phyloP scores from a whole-genome alignment of 306 rosid genomes.

The Citrullus colocynthis region DNA sequence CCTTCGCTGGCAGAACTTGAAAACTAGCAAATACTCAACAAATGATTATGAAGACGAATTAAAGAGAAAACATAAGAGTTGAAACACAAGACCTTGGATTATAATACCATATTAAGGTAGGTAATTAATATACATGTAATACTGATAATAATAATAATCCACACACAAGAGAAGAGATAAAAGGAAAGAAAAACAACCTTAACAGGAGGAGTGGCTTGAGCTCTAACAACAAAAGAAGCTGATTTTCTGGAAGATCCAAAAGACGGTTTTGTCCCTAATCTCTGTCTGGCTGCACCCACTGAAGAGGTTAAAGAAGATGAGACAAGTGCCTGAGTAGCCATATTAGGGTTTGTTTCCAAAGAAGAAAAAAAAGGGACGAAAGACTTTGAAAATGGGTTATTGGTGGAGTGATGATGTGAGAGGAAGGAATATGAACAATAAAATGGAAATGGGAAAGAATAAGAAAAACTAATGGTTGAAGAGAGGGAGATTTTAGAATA shows the following conservation, averaged over 20 bases:
- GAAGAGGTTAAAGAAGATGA: conserved; percentile 78
- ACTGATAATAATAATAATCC: too few species aligned
- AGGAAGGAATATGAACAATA: background rate
- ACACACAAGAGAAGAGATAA: background rate
- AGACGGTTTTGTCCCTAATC: conserved; percentile 40
- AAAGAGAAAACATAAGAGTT: too few species aligned
- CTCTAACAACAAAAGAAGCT: conserved; percentile 63
- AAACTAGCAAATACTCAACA: background rate
- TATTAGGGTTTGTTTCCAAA: background rate
- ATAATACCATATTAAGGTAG: too few species aligned
- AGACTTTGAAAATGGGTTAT: background rate
- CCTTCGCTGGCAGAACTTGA: too few species aligned
- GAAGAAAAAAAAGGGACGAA: background rate
- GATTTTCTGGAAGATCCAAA: conserved; percentile 30
- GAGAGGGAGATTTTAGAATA: conserved; percentile 4
- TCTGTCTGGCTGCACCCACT: conserved; percentile 44
- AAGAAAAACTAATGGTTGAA: conserved; percentile 20
- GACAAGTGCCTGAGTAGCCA: conserved; percentile 80
- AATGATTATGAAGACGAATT: too few species aligned
- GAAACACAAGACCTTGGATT: too few species aligned
- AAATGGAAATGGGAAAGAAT: background rate
- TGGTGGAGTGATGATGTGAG: background rate
- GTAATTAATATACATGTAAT: too few species aligned
- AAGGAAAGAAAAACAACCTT: conserved; percentile 34
- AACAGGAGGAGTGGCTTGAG: conserved; percentile 67